Evolutionary conservation across 2,329 filamentous ascomycete genomes (phyloP), one percentile per base, ranked within the genome.

Genomic region (Pyrenochaeta sp.): DNA sequence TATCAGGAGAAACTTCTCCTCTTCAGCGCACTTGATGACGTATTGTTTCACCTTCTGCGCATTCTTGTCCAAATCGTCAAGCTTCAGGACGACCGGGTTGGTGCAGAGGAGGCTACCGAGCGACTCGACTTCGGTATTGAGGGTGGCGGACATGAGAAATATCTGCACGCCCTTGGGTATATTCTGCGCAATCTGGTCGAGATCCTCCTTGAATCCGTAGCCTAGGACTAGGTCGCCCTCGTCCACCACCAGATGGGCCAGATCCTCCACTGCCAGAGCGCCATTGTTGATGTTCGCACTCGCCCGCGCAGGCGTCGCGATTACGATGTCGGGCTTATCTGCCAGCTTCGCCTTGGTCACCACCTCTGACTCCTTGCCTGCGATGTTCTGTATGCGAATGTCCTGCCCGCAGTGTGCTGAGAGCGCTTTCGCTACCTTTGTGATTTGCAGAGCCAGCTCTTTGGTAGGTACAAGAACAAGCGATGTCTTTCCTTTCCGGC

Each of bases 151-250:
- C 87, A 96, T 96, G 72, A 99, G 83, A 68, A 95, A 88, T 1
- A 92, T 93, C 78, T 99, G 95, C 0, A 96, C 85, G 1, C 90
- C 90, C 71, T 90, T 90, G 0, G 94, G 93, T 18, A 98, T 81
- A 2, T 87, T 84, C 63, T 89, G 87, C 0, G 92, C 84, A 30
- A 99, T 83, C 63, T 86, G 89, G 67, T 92, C 86, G 56, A 99
- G 83, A 66, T 98, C 95, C 54, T 96, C 90, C 52, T 94, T 89
- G 72, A 97, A 97, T 43, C 93, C 95, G 71, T 98, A 99, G 3
- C 91, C 96, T 51, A 98, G 81, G 6, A 99, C 90, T 58, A 99
- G 77, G 71, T 99, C 95, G 2, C 94, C 93, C 78, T 99, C 95
- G 73, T 99, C 95, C 47, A 99, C 87, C 0, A 98, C 90, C 14